Evolutionary conservation across 1,284 basidiomycete genomes (phyloP).

Genomic region (Meira miltonrushii): DNA sequence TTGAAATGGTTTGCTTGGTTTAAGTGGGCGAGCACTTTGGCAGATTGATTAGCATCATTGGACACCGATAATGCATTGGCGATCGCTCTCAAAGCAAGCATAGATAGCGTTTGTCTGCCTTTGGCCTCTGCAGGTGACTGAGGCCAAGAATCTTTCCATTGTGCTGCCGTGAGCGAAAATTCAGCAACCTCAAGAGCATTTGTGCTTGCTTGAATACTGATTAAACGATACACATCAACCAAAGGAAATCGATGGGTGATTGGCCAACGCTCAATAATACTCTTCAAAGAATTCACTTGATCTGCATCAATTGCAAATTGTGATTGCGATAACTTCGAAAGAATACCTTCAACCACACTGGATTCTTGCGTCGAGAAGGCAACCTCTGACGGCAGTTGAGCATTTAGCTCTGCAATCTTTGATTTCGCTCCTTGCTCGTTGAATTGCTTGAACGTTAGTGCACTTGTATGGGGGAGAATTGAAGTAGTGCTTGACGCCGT

Average conservation of each 20-base stretch:
- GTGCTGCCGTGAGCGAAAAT: conserved; percentile 65
- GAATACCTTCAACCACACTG: conserved; percentile 63
- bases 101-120: conserved; percentile 72
- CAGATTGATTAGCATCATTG: conserved; percentile 59
- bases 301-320: conserved; percentile 1
- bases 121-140: conserved; percentile 56
- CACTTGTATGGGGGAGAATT: conserved; percentile 35
- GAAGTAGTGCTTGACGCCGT: conserved; percentile 41
- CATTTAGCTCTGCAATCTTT: conserved; percentile 78
- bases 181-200: conserved; percentile 61
- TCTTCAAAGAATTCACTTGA: conserved; percentile 22
- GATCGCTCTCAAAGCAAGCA: conserved; percentile 74
- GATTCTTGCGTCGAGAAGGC: conserved; percentile 69
- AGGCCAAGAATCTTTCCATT: conserved; percentile 63
- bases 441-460: conserved; percentile 73
- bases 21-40: conserved; percentile 56
- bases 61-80: conserved; percentile 66
- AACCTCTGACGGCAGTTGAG: conserved; percentile 61
- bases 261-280: conserved; percentile 74
- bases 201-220: conserved; percentile 60
- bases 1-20: conserved; percentile 27
- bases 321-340: conserved; percentile 60
- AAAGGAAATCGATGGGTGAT: conserved; percentile 76
- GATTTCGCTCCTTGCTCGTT: conserved; percentile 79
- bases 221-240: conserved; percentile 75